Evolutionary conservation across 352 stramenopile species (phyloP), one percentile per base, ranked within the genome.

Genomic region (Pythium folliculosum): DNA sequence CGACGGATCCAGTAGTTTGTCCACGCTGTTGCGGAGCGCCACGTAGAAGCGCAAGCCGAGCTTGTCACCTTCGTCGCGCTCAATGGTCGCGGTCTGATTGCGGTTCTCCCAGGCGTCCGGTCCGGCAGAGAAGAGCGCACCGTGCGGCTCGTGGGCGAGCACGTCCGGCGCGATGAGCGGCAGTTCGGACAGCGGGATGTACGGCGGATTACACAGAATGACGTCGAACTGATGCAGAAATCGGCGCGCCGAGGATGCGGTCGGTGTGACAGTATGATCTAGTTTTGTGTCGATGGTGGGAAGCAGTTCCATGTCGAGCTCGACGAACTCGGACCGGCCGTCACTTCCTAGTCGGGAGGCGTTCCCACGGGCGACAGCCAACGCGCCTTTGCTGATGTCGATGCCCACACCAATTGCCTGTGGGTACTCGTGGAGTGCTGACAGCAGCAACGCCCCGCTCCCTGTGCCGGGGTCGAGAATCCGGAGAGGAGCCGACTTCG

Each of bases 401-500:
- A 93, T 66, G 0, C 78, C 87, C 0, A 91, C 68, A 19, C 87
- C 87, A 1, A 60, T 80, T 0, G 84, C 82, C 5, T 51, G 32
- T 1, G 82, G 82, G 50, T 89, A 92, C 63, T 90, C 82, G 9
- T 67, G 70, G 35, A 95, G 61, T 0, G 87, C 82, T 3, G 87
- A 69, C 3, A 95, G 59, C 19, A 95, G 30, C 17, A 95, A 67
- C 65, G 84, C 92, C 1, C 83, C 87, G 0, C 75, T 84, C 8
- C 87, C 87, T 0, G 87, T 92, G 8, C 87, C 84, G 49, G 92
- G 68, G 48, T 95, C 87, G 44, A 95, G 54, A 49, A 95, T 82
- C 13, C 56, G 52, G 48, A 95, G 59, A 32, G 60, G 38, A 2
- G 70, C 64, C 9, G 78, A 38, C 14, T 67, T 70, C 17, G 75